phyloP scores from a whole-genome alignment of 129 eudicot species.

The Dittrichia graveolens region DNA sequence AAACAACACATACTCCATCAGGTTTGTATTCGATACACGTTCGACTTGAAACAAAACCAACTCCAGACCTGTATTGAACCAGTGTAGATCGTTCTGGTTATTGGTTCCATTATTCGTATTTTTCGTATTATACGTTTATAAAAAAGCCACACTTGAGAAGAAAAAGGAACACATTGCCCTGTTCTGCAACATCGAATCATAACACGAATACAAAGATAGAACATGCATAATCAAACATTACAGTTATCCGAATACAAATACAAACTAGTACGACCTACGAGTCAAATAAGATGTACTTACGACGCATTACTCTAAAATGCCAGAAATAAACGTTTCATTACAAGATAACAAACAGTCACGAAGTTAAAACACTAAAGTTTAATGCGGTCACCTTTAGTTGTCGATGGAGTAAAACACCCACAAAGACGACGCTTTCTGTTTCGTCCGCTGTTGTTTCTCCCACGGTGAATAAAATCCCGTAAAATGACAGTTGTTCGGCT shows the following conservation, averaged over 20 bases:
- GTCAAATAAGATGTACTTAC: slow-evolving; percentile 12
- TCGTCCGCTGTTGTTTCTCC: slow-evolving; percentile 48
- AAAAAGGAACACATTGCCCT: too few relatives aligned
- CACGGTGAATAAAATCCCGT: slow-evolving; percentile 65
- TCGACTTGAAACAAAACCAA: too few relatives aligned
- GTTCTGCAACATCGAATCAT: too few relatives aligned
- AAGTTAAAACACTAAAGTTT: slow-evolving; percentile 25
- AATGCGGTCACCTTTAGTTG: slow-evolving; percentile 34
- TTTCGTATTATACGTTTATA: too few relatives aligned
- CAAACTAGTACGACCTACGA: slow-evolving; percentile 4
- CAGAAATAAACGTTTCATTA: background rate
- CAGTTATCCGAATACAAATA: background rate
- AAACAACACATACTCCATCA: too few relatives aligned
- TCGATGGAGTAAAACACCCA: slow-evolving; percentile 70
- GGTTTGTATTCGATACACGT: too few relatives aligned
- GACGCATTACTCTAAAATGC: background rate
- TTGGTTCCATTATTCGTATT: too few relatives aligned
- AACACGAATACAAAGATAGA: too few relatives aligned
- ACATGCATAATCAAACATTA: slow-evolving; percentile 28
- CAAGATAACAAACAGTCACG: slow-evolving; percentile 15
- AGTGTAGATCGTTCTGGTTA: too few relatives aligned
- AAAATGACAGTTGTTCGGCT: slow-evolving; percentile 60
- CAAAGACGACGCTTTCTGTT: slow-evolving; percentile 64
- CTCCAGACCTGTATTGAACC: too few relatives aligned
- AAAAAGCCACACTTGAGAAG: too few relatives aligned